Base-by-base conservation (phyloP, 78 protist species). In the Dictyostelium purpureum region DNA sequence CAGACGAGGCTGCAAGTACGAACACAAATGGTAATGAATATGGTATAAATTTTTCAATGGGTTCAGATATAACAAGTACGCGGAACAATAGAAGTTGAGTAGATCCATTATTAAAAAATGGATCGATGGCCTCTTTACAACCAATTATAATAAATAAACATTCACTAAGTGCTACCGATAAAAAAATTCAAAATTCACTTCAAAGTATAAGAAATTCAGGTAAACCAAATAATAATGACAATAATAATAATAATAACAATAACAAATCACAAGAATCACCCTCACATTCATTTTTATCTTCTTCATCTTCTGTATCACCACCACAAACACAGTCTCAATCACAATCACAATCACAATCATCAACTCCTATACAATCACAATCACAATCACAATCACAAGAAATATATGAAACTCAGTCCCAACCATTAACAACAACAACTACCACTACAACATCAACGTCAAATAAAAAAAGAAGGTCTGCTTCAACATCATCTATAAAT, bases 101-200 rank as follows among this genome's bases (percentile, higher is more conserved):
- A 26, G 78, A 67, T n/a, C 51, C 33, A n/a, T 16, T 79, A 52
- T 65, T 59, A 33, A 63, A 66, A 38, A 69, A 67, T 24, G 80
- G 71, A 70, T 71, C 79, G 40, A 28, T 70, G 70, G 80, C 79
- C 2, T 71, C 90, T 37, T 37, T 67, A 38, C 77, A 38, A 75
- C 42, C 38, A 51, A 18, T 38, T 18, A 6, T 75, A 21, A 38
- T 21, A n/a, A 63, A 71, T 43, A 28, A 71, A 38, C n/a, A 43
- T 19, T 35, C 28, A 69, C 45, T 24, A 35, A 16, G 40, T 14
- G 24, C 9, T 45, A 61, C 74, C 1, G 90, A 83, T 35, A 43
- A 67, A 38, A 83, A 83, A 37, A 71, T 83, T 43, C 90, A 83
- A 42, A 33, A 26, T 26, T 67, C 81, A 31, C 57, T 83, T 0